phyloP scores from a whole-genome alignment of 2,329 filamentous ascomycete species.

The Ophiocordyceps sinensis region DNA sequence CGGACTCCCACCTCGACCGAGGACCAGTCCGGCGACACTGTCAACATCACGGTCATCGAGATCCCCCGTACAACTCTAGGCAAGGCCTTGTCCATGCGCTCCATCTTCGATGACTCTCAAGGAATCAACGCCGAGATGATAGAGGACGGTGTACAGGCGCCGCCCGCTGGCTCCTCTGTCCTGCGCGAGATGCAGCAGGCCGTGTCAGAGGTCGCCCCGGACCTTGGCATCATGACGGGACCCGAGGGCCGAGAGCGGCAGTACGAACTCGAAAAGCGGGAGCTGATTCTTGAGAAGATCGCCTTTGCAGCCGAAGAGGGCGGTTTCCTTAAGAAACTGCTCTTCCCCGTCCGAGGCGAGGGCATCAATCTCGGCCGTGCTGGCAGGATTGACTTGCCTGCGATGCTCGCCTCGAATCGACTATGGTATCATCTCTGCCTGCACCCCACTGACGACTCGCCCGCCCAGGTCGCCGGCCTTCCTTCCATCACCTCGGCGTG shows the following conservation, averaged over 20 bases:
- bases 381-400: constrained; percentile 65
- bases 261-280: constrained; percentile 65
- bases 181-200: constrained; percentile 77
- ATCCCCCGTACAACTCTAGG: constrained; percentile 66
- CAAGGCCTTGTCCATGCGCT: constrained; percentile 78
- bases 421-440: constrained; percentile 91
- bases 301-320: constrained; percentile 69
- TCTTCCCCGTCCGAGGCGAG: constrained; percentile 64
- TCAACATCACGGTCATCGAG: constrained; percentile 79
- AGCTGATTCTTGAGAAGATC: constrained; percentile 74
- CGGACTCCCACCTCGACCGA: constrained; percentile 54
- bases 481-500: constrained; percentile 66
- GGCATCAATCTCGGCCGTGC: constrained; percentile 69
- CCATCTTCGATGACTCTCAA: constrained; percentile 80
- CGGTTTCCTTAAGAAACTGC: constrained; percentile 65
- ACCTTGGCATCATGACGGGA: constrained; percentile 61
- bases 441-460: constrained; percentile 79
- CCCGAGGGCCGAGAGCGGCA: constrained; percentile 58
- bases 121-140: constrained; percentile 98
- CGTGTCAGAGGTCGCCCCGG: constrained; percentile 59
- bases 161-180: constrained; percentile 63
- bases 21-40: constrained; percentile 59
- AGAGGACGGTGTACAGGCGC: constrained; percentile 74
- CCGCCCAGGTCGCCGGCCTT: constrained; percentile 57
- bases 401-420: constrained; percentile 66